Conservation (phyloP, 768 basidiomycete genomes). For the Auricularia cornea region DNA sequence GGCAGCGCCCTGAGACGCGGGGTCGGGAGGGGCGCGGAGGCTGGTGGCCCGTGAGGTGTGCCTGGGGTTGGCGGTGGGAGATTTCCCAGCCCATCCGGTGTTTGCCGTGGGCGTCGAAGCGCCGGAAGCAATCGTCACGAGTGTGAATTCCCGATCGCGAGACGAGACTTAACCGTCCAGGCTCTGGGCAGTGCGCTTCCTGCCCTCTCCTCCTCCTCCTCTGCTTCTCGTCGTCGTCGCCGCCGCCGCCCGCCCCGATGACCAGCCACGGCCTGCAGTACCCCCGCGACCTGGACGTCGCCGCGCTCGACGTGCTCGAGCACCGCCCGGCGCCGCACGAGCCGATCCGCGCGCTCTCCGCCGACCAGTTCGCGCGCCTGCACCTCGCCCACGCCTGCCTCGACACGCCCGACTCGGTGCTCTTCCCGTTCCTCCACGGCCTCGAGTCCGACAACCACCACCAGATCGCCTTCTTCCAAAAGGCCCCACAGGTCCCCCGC, state of each 20-base stretch:
- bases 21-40: too few relatives aligned
- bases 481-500: constrained; percentile 13
- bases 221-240: not conserved
- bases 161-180: too few relatives aligned
- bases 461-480: constrained; percentile 73
- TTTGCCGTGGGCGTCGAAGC: too few relatives aligned
- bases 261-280: constrained; percentile 15
- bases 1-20: too few relatives aligned
- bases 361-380: constrained; percentile 46
- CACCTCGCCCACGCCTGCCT: constrained; percentile 55
- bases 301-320: constrained; percentile 21
- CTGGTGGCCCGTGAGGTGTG: too few relatives aligned
- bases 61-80: too few relatives aligned
- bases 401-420: constrained; percentile 70
- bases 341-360: constrained; percentile 36
- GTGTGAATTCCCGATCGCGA: too few relatives aligned
- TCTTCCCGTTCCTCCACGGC: constrained; percentile 87
- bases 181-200: not conserved
- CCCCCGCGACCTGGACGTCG: constrained; percentile 14
- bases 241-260: too few relatives aligned
- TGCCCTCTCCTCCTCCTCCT: not conserved
- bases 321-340: constrained; percentile 29
- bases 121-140: too few relatives aligned
- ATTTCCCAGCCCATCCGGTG: too few relatives aligned
- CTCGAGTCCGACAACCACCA: constrained; percentile 72